Evolutionary conservation across 2,329 filamentous ascomycete species (phyloP).

Genomic region (Clarireedia hainanense): DNA sequence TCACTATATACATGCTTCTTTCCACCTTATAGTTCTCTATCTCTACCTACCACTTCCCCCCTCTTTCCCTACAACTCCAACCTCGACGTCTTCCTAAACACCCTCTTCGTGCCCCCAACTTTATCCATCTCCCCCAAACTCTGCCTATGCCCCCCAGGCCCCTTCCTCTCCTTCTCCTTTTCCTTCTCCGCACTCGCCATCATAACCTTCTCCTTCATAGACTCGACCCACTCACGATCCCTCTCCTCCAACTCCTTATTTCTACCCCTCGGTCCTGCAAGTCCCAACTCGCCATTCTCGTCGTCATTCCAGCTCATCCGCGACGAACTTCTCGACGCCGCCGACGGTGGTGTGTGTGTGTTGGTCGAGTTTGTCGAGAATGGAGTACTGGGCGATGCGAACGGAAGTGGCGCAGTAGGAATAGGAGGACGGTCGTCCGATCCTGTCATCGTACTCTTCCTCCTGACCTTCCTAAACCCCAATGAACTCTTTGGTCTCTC

Average conservation of each 20-base stretch:
- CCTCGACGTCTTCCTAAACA: conserved; percentile 39
- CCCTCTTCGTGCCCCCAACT: conserved; percentile 63
- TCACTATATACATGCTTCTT: too few species aligned
- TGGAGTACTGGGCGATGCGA: conserved; percentile 20
- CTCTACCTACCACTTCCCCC: too few species aligned
- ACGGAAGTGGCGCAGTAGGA: conserved; percentile 3
- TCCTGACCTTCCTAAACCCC: conserved; percentile 21
- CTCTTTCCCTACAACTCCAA: background rate
- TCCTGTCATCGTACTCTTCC: conserved; percentile 12
- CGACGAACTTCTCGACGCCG: conserved; percentile 29
- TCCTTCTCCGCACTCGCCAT: conserved; percentile 55
- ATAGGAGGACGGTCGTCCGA: too few species aligned
- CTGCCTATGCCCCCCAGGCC: conserved; percentile 31
- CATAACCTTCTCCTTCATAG: conserved; percentile 72
- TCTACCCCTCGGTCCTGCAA: conserved; percentile 62
- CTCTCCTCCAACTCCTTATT: conserved; percentile 61
- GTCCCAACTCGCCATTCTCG: conserved; percentile 44
- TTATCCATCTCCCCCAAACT: conserved; percentile 63
- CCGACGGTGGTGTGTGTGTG: conserved; percentile 7
- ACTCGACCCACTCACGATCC: conserved; percentile 73
- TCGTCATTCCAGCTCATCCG: conserved; percentile 51
- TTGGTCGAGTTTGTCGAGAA: conserved; percentile 1
- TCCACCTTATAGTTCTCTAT: too few species aligned
- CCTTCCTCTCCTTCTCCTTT: conserved; percentile 34
- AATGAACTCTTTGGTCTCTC: conserved; percentile 24